A percentile compares a stretch with the other conserved stretches of the same genome.
phyloP scores from a whole-genome alignment of 768 basidiomycete species.

The Rhodotorula graminis region DNA sequence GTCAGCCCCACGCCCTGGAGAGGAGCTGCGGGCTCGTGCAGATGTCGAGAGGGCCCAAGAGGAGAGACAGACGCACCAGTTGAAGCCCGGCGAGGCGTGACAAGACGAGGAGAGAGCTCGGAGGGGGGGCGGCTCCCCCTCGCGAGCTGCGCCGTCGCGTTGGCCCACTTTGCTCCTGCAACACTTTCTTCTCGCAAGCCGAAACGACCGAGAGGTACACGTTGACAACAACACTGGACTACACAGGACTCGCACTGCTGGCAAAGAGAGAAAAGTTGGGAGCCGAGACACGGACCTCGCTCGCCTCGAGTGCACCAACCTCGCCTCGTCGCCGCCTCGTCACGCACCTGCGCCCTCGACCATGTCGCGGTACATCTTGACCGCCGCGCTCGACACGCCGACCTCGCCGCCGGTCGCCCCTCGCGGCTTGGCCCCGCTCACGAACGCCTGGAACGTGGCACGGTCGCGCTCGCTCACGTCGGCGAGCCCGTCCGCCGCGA shows the following conservation, averaged over 20 bases:
- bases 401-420: not conserved
- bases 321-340: not conserved
- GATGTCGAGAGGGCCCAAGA: too few species aligned
- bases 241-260: too few species aligned
- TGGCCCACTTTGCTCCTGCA: too few species aligned
- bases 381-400: not conserved
- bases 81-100: not conserved
- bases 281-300: too few species aligned
- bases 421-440: not conserved
- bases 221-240: too few species aligned
- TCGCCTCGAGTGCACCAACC: not conserved
- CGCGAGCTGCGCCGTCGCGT: too few species aligned
- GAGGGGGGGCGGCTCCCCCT: too few species aligned
- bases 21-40: too few species aligned
- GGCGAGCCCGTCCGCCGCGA: not conserved
- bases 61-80: not conserved
- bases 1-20: not conserved
- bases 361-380: not conserved
- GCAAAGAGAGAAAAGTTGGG: too few species aligned
- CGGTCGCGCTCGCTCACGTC: conserved; percentile 22
- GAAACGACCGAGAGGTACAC: too few species aligned
- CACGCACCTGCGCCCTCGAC: not conserved
- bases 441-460: not conserved
- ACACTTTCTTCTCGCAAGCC: too few species aligned
- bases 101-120: not conserved